phyloP scores from a whole-genome alignment of 345 rosid genomes.

The Sisymbrium irio region DNA sequence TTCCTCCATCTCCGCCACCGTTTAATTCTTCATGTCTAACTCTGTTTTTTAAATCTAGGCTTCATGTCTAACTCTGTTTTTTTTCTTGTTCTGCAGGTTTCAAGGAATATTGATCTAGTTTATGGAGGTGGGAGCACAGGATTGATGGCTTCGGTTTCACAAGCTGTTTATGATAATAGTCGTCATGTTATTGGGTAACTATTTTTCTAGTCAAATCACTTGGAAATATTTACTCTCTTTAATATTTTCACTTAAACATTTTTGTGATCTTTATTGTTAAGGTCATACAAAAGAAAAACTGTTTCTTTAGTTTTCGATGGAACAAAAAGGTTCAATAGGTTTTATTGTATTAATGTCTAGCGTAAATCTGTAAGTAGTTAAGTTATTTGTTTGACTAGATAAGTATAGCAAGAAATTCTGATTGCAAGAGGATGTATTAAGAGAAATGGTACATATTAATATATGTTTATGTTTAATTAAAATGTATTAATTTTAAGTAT shows the following conservation, averaged over 20 bases:
- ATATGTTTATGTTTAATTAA: no score
- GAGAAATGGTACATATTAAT: no score
- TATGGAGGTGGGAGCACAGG: constrained; percentile 99
- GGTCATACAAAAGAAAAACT: neutral
- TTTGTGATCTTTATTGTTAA: neutral
- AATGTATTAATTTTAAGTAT: no score
- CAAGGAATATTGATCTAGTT: constrained; percentile 95
- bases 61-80: constrained; percentile 26
- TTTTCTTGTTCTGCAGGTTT: constrained; percentile 54
- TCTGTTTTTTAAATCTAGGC: constrained; percentile 13
- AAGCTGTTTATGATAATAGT: constrained; percentile 99
- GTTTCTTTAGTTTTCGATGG: constrained; percentile 4
- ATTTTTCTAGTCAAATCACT: neutral
- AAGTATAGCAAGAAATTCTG: no score
- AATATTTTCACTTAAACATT: neutral
- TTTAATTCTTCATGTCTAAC: no score
- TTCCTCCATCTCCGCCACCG: no score
- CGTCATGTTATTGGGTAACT: constrained; percentile 98
- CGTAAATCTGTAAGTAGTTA: no score
- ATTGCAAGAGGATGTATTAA: no score
- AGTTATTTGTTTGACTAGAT: no score
- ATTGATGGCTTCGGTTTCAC: constrained; percentile 96
- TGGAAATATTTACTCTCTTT: neutral
- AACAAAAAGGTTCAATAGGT: constrained; percentile 6
- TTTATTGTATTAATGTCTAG: no score